Evolutionary conservation across 177 flowering plant species (phyloP).

Genomic region (Vitis hybrid): DNA sequence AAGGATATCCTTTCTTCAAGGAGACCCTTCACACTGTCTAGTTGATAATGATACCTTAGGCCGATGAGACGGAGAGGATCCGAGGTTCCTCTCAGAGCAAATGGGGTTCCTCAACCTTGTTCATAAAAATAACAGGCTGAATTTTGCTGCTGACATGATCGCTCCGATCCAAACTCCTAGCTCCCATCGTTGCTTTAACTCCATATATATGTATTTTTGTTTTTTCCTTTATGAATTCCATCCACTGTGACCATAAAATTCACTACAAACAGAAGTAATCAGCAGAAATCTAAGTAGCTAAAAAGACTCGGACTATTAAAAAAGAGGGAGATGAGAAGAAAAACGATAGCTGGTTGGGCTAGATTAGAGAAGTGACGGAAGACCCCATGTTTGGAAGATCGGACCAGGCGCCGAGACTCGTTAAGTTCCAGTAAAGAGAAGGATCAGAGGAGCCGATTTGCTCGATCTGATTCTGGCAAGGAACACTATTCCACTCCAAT

Average conservation of each 20-base stretch:
- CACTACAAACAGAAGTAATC: constrained; percentile 13
- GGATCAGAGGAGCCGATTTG: constrained; percentile 38
- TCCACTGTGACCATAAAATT: constrained; percentile 13
- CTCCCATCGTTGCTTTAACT: constrained; percentile 12
- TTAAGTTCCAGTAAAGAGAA: constrained; percentile 46
- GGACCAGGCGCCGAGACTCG: constrained; percentile 48
- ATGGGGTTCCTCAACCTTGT: constrained; percentile 24
- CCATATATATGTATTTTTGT: constrained; percentile 2
- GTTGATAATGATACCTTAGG: constrained; percentile 10
- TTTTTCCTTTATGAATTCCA: background rate
- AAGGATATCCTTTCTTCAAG: constrained; percentile 1
- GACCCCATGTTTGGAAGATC: constrained; percentile 63
- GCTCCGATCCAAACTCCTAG: constrained; percentile 67
- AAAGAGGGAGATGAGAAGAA: constrained; percentile 16
- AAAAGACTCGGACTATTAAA: background rate
- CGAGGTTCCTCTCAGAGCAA: constrained; percentile 90
- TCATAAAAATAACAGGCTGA: constrained; percentile 28
- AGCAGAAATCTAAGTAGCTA: constrained; percentile 13
- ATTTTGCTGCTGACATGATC: constrained; percentile 77
- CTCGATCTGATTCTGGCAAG: constrained; percentile 39
- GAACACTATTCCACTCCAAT: constrained; percentile 15
- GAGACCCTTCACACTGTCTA: constrained; percentile 8
- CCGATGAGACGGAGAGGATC: constrained; percentile 57
- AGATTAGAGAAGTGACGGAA: constrained; percentile 68
- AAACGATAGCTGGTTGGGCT: constrained; percentile 15